These are phyloP conservation scores for Leccinum subrobustum DNA, from an alignment of 1,284 basidiomycete genomes.

Conservation along the genomic window DNA sequence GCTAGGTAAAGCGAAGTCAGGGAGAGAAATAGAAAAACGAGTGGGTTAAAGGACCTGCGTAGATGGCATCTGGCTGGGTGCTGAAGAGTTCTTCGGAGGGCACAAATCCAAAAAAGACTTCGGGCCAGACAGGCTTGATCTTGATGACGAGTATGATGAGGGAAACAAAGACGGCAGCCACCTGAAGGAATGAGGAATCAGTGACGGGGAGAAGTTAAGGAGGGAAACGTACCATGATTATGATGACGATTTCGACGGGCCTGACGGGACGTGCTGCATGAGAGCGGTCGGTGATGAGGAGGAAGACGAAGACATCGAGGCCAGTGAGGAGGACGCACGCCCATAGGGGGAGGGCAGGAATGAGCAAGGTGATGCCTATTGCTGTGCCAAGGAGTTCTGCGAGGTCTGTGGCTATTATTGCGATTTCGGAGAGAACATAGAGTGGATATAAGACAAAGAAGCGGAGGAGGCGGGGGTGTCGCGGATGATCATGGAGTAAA, in stretches of 20 bases:
- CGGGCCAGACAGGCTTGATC: slow-evolving; percentile 66
- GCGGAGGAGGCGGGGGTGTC: slow-evolving; percentile 58
- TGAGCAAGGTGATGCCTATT: slow-evolving; percentile 71
- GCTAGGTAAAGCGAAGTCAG: slow-evolving; percentile 38
- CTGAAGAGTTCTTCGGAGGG: slow-evolving; percentile 58
- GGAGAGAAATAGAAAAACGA: neutral
- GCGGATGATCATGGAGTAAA: slow-evolving; percentile 65
- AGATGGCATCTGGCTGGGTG: slow-evolving; percentile 56
- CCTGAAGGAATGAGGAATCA: slow-evolving; percentile 30
- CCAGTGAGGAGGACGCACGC: slow-evolving; percentile 84
- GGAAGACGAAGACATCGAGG: slow-evolving; percentile 78
- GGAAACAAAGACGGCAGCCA: slow-evolving; percentile 65
- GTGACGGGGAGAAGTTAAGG: neutral
- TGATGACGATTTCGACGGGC: slow-evolving; percentile 74
- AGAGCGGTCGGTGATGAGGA: slow-evolving; percentile 61
- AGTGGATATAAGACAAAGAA: slow-evolving; percentile 71
- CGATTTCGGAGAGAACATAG: slow-evolving; percentile 72
- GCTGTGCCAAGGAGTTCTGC: slow-evolving; percentile 75
- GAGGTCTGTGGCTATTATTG: slow-evolving; percentile 78
- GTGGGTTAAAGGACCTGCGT: slow-evolving; percentile 51
- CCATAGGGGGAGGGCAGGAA: slow-evolving; percentile 78
- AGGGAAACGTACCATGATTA: slow-evolving; percentile 44
- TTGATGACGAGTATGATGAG: slow-evolving; percentile 77
- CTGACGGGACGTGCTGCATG: slow-evolving; percentile 54
- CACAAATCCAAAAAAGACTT: slow-evolving; percentile 74